phyloP scores from a whole-genome alignment of 768 basidiomycete genomes.

The Lentinus brumalis region DNA sequence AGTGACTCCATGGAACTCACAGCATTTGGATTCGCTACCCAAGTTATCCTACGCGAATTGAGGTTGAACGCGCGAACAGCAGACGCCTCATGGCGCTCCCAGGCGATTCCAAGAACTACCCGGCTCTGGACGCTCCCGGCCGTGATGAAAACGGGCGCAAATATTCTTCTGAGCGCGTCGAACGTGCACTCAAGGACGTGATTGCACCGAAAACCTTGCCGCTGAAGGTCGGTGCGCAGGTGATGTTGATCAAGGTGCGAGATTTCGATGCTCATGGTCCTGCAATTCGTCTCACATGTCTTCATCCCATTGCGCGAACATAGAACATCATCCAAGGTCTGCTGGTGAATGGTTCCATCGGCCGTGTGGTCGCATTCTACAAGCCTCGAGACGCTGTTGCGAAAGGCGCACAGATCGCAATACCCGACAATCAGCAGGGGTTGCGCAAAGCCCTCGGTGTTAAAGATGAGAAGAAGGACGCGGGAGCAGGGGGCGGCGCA shows the following conservation, averaged over 20 bases:
- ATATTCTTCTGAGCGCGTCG: conserved; percentile 41
- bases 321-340: conserved; percentile 71
- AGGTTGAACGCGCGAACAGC: conserved; percentile 74
- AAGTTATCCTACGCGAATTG: conserved; percentile 69
- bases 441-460: neutral
- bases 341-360: conserved; percentile 73
- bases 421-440: conserved; percentile 5
- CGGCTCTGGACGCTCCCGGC: conserved; percentile 49
- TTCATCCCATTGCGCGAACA: neutral
- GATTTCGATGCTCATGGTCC: neutral
- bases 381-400: conserved; percentile 40
- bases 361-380: conserved; percentile 33
- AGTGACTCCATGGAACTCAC: neutral
- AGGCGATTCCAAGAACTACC: conserved; percentile 41
- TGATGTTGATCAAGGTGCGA: conserved; percentile 75
- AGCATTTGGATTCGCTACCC: conserved; percentile 1
- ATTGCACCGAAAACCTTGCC: conserved; percentile 48
- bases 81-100: conserved; percentile 48
- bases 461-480: neutral
- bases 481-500: neutral
- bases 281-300: neutral
- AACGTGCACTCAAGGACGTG: conserved; percentile 55
- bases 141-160: conserved; percentile 43
- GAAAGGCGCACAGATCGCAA: conserved; percentile 37
- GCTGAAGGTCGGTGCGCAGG: conserved; percentile 74